Conservation (phyloP, 306 rosid species). For the Rosa rugosa region DNA sequence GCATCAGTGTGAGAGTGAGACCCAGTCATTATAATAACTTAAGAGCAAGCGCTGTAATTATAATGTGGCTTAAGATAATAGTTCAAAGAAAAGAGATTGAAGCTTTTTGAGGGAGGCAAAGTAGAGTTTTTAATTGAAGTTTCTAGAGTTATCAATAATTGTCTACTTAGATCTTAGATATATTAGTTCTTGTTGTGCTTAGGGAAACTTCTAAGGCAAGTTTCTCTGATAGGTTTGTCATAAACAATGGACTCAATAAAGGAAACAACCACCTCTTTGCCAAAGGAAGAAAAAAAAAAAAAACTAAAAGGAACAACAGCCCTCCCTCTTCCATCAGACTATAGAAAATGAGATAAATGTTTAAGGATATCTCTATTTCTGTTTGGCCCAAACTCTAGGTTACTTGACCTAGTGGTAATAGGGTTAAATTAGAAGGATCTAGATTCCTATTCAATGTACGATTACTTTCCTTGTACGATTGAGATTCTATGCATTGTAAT, state of each 20-base stretch:
- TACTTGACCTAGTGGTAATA: no score
- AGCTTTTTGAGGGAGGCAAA: constrained; percentile 13
- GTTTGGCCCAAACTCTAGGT: no score
- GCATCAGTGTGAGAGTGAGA: constrained; percentile 9
- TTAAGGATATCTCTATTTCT: no score
- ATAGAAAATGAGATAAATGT: no score
- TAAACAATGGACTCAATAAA: constrained; percentile 15
- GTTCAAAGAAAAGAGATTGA: constrained; percentile 6
- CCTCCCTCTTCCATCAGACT: not conserved
- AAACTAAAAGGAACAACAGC: not conserved
- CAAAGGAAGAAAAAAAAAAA: no score
- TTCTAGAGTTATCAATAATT: constrained; percentile 37
- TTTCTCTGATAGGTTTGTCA: constrained; percentile 22
- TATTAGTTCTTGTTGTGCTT: not conserved
- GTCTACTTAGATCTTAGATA: not conserved
- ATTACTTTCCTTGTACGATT: no score
- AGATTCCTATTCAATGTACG: no score
- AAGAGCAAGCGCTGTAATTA: constrained; percentile 22
- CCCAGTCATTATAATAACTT: constrained; percentile 10
- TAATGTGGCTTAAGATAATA: constrained; percentile 11
- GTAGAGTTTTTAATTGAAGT: constrained; percentile 14
- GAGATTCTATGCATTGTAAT: no score
- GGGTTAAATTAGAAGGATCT: no score
- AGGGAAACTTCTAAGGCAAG: constrained; percentile 41
- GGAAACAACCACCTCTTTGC: not conserved